These are phyloP conservation scores for Collybia nuda DNA, from an alignment of 768 basidiomycete species.

Conservation along the genomic window DNA sequence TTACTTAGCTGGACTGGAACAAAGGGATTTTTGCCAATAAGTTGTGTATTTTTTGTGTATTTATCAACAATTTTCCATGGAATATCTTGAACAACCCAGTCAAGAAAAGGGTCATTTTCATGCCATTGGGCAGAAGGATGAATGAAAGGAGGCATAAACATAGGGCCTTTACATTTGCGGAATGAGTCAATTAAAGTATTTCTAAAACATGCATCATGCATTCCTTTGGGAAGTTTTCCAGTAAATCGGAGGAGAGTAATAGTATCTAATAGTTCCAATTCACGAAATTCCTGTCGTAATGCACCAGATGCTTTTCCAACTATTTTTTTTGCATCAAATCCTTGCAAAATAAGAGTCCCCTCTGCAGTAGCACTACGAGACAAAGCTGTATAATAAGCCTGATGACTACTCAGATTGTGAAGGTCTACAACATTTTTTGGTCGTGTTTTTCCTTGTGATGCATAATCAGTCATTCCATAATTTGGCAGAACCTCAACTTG, in stretches of 20 bases:
- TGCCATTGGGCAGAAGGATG: conserved; percentile 3
- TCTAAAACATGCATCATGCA: neutral
- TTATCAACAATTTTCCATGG: neutral
- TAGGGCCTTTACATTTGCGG: neutral
- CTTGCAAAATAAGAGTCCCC: conserved; percentile 12
- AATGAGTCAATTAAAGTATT: conserved; percentile 3
- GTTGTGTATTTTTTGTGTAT: neutral
- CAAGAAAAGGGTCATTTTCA: conserved; percentile 2
- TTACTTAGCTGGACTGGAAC: neutral
- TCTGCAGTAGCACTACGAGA: conserved; percentile 21
- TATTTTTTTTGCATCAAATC: conserved; percentile 10
- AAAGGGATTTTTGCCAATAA: conserved; percentile 1
- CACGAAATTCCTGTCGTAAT: conserved; percentile 12
- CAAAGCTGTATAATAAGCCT: conserved; percentile 27
- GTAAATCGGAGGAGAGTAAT: conserved; percentile 7
- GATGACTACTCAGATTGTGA: conserved; percentile 11
- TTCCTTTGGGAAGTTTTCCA: neutral
- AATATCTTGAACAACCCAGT: neutral
- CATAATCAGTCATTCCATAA: conserved; percentile 33
- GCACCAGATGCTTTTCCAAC: conserved; percentile 7
- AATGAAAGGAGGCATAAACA: conserved; percentile 3
- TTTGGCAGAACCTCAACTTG: conserved; percentile 11
- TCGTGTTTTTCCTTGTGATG: conserved; percentile 1
- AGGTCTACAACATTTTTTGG: neutral
- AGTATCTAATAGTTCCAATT: conserved; percentile 15